A percentile compares a stretch with the other conserved stretches of the same genome.
Conservation (phyloP, 305 asterid genomes). For the Fraxinus ornus region DNA sequence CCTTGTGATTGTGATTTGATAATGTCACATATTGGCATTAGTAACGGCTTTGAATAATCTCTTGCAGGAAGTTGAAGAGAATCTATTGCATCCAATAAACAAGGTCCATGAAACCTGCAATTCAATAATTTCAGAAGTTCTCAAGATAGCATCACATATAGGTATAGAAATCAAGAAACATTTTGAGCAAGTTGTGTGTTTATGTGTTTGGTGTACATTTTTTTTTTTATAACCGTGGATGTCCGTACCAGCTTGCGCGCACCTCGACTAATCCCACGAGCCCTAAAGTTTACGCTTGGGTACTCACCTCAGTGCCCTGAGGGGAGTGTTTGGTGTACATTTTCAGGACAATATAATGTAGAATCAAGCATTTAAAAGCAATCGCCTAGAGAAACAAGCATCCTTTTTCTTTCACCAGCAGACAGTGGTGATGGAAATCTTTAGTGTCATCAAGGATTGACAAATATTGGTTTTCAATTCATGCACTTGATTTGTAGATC, state of each 20-base stretch:
- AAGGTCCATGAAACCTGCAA: constrained; percentile 80
- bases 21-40: constrained; percentile 87
- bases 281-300: no score
- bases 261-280: no score
- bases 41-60: constrained; percentile 73
- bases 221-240: no score
- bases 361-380: neutral
- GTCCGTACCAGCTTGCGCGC: no score
- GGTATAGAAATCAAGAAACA: neutral
- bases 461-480: neutral
- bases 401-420: neutral
- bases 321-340: neutral
- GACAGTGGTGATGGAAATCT: neutral
- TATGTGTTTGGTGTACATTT: neutral
- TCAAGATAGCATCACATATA: constrained; percentile 13
- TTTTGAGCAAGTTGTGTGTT: neutral
- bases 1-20: constrained; percentile 77
- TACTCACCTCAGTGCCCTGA: no score
- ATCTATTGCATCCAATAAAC: constrained; percentile 85
- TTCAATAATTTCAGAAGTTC: constrained; percentile 7
- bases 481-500: neutral
- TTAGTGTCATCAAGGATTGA: neutral
- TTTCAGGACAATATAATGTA: neutral
- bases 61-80: constrained; percentile 81
- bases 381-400: neutral